A percentile compares a stretch with the other conserved stretches of the same genome.
phyloP scores from a whole-genome alignment of 371 early-diverging fungal genomes.

The Apophysomyces variabilis region DNA sequence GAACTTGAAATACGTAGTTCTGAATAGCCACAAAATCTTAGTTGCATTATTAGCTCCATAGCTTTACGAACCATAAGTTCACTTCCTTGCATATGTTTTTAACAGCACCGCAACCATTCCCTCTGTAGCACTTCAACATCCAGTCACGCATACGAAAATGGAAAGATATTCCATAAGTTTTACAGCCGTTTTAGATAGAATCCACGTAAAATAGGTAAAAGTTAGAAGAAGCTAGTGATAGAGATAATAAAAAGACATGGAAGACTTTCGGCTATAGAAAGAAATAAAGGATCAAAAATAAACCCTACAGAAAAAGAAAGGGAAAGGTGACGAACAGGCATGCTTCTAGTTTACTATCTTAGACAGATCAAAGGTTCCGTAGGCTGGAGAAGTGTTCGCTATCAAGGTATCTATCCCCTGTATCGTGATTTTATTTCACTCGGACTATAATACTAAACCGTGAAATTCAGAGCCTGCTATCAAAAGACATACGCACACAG shows the following conservation, averaged over 20 bases:
- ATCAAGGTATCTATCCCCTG: not conserved
- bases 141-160: no score
- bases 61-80: not conserved
- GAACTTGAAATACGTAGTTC: no score
- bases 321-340: not conserved
- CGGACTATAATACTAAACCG: not conserved
- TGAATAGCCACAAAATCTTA: no score
- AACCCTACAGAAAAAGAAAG: not conserved
- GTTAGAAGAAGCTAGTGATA: no score
- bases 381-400: not conserved
- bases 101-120: no score
- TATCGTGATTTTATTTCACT: not conserved
- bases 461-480: not conserved
- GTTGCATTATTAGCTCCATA: not conserved
- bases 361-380: not conserved
- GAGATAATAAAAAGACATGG: no score
- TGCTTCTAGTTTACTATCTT: not conserved
- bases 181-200: no score
- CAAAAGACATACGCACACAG: conserved; percentile 23
- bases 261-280: not conserved
- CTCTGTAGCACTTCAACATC: no score
- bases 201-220: no score
- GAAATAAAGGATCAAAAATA: not conserved
- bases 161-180: no score
- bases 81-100: not conserved